Conservation (phyloP, 805 yeast species). For the Scheffersomyces amazonensis region DNA sequence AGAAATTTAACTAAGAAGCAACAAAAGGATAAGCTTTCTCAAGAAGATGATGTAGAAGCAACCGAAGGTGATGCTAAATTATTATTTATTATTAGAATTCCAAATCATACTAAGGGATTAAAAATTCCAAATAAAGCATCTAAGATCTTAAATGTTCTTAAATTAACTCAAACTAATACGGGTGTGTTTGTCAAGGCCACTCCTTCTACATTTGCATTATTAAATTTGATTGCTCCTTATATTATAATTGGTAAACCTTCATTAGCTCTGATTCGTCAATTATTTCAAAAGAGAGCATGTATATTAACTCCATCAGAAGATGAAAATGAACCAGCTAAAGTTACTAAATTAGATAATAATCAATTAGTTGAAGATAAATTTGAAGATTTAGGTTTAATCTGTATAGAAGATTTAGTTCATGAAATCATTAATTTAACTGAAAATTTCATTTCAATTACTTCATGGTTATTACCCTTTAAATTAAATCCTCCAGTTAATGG, state of each 20-base stretch:
- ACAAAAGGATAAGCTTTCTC: constrained; percentile 55
- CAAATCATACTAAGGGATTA: constrained; percentile 57
- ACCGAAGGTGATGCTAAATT: constrained; percentile 45
- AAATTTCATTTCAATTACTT: constrained; percentile 55
- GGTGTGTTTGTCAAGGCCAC: constrained; percentile 73
- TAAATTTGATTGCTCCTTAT: constrained; percentile 70
- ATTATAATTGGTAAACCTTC: constrained; percentile 73
- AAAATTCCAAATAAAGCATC: constrained; percentile 64
- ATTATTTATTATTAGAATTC: constrained; percentile 64
- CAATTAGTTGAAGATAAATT: constrained; percentile 70
- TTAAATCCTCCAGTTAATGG: constrained; percentile 70
- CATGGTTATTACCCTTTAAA: constrained; percentile 68
- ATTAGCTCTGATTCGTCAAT: constrained; percentile 65
- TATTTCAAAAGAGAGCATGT: constrained; percentile 75
- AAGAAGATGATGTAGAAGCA: constrained; percentile 48
- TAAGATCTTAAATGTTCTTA: constrained; percentile 56
- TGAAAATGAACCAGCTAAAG: constrained; percentile 19
- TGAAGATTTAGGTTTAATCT: constrained; percentile 57
- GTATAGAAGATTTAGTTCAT: constrained; percentile 78
- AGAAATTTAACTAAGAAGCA: constrained; percentile 57
- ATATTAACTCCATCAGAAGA: constrained; percentile 39
- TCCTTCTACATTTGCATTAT: constrained; percentile 54
- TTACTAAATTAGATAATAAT: constrained; percentile 65
- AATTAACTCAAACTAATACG: constrained; percentile 57
- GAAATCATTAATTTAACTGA: constrained; percentile 66